Base-by-base conservation (phyloP, 495 filamentous ascomycete species). In the Neurospora hispaniola region DNA sequence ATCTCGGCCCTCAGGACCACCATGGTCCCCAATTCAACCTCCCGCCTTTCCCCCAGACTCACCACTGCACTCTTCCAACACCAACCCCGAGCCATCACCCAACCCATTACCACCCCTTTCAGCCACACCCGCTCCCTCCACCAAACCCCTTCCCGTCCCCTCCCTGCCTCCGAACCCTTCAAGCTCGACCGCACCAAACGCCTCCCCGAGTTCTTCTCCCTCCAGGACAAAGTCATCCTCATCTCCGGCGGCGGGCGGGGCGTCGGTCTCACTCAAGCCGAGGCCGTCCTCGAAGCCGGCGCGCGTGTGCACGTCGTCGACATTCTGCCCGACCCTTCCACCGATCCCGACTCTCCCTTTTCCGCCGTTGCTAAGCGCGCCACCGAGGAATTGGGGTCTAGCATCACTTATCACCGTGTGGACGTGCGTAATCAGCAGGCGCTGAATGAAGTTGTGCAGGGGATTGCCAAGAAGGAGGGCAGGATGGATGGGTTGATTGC, bases 131-230 rank as follows among this genome's bases (percentile, higher is more conserved):
- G 54, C 54, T 66, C 54, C 35, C 71, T 79, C 12, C 74, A 74
- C 72, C 74, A 75, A 38, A 75, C 72, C 20, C 66, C 40, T 2
- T 66, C 5, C 23, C 66, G 20, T 5, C 70, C 11, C 38, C 62
- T 66, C 11, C 48, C 20, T 38, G 69, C 38, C 12, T 44, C n/a
- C 9, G 71, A 42, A 27, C 59, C 40, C 27, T 66, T 66, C 54
- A 66, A 66, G 54, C 54, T 66, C 54, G 54, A 66, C 54, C 70
- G 68, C 41, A 79, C 48, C 73, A 76, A 68, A 3, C 41, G 81
- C 59, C 85, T 95, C 71, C 89, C 92, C 35, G 93, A 96, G 76
- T 97, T 96, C 85, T 97, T 96, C 85, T 90, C 85, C 79, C 86
- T 97, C 75, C 85, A 86, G 31, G 89, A 89, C 79, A 94, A 91